These are phyloP conservation scores for Cryptosporidium ryanae DNA, from an alignment of 169 alveolate species.

Conservation along the genomic window DNA sequence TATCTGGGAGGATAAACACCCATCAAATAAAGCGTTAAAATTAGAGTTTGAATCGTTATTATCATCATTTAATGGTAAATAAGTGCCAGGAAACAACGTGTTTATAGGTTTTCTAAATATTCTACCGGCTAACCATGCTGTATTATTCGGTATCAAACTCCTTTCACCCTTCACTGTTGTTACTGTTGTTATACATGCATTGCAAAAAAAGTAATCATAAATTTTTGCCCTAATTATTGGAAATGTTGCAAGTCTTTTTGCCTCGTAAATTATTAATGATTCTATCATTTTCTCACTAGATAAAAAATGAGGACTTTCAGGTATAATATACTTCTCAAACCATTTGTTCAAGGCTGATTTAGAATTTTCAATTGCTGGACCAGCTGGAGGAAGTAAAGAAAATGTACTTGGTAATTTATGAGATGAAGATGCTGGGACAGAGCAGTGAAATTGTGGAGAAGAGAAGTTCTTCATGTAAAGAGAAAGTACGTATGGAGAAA, in stretches of 20 bases:
- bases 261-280: conserved; percentile 50
- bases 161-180: conserved; percentile 62
- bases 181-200: conserved; percentile 69
- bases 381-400: conserved; percentile 64
- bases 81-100: conserved; percentile 55
- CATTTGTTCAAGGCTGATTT: conserved; percentile 58
- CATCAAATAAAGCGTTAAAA: conserved; percentile 33
- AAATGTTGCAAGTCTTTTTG: conserved; percentile 59
- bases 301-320: conserved; percentile 42
- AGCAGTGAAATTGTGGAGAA: conserved; percentile 69
- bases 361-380: conserved; percentile 58
- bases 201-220: conserved; percentile 40
- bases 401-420: conserved; percentile 37
- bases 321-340: conserved; percentile 39
- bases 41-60: not conserved
- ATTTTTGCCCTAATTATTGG: conserved; percentile 45
- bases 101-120: conserved; percentile 64
- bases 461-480: conserved; percentile 36
- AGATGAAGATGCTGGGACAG: conserved; percentile 39
- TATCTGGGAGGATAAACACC: conserved; percentile 51
- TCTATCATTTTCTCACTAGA: conserved; percentile 44
- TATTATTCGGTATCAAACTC: conserved; percentile 29
- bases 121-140: conserved; percentile 60
- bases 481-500: conserved; percentile 56
- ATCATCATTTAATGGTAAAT: conserved; percentile 45